A percentile compares a stretch with the other conserved stretches of the same genome.
Evolutionary conservation across 352 stramenopile genomes (phyloP).

Genomic region (Globisporangium nagaii): DNA sequence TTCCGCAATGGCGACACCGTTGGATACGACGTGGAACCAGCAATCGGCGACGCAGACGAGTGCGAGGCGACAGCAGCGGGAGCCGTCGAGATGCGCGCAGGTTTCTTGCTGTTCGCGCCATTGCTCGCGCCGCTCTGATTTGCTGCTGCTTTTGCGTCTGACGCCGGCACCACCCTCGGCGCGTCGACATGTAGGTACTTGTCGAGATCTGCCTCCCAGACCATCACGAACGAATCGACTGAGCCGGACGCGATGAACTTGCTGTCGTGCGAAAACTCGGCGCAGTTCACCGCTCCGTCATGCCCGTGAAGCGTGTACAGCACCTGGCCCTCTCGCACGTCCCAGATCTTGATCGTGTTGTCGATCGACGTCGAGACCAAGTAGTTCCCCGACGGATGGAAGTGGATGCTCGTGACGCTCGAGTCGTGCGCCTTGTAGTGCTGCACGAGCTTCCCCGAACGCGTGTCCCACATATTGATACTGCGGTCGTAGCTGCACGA

Average conservation of each 20-base stretch:
- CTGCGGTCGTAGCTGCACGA: constrained; percentile 67
- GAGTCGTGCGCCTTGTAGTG: constrained; percentile 90
- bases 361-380: constrained; percentile 88
- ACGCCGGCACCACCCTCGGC: constrained; percentile 13
- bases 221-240: constrained; percentile 78
- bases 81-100: constrained; percentile 1
- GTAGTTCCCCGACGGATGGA: constrained; percentile 90
- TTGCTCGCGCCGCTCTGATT: background rate
- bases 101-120: constrained; percentile 2
- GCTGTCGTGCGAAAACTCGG: constrained; percentile 66
- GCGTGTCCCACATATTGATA: constrained; percentile 85
- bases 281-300: constrained; percentile 56
- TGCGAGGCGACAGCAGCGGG: background rate
- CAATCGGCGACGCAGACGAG: background rate
- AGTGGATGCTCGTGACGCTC: constrained; percentile 72
- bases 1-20: background rate
- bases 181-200: constrained; percentile 59
- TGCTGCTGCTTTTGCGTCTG: background rate
- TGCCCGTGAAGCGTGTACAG: constrained; percentile 92
- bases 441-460: constrained; percentile 79
- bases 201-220: constrained; percentile 81
- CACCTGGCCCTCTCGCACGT: constrained; percentile 89
- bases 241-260: constrained; percentile 62
- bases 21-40: background rate
- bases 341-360: constrained; percentile 89